A percentile compares a stretch with the other conserved stretches of the same genome.
These are phyloP conservation scores for Raddia distichophylla DNA, from an alignment of 176 grass and related monocot genomes.

Conservation along the genomic window DNA sequence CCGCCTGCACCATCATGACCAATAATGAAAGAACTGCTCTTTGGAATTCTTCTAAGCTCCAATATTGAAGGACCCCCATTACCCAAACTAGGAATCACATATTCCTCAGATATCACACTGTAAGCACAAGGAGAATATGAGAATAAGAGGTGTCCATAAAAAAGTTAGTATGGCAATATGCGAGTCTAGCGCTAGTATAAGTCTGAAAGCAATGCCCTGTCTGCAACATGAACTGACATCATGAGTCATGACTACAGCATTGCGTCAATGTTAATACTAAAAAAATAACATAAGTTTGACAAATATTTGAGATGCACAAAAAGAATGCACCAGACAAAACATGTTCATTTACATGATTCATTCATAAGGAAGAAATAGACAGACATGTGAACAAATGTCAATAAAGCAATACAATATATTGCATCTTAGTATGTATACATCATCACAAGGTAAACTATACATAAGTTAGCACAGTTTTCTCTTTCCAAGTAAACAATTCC, in stretches of 20 bases:
- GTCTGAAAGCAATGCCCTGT: slow-evolving; percentile 12
- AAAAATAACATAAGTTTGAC: not conserved
- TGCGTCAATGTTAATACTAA: slow-evolving; percentile 6
- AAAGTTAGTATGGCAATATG: slow-evolving; percentile 15
- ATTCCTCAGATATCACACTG: slow-evolving; percentile 70
- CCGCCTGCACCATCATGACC: slow-evolving; percentile 77
- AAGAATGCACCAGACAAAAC: slow-evolving; percentile 20
- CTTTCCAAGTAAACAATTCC: slow-evolving; percentile 9
- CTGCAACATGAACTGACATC: not conserved
- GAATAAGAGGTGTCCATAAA: not conserved
- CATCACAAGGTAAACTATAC: not conserved
- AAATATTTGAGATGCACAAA: slow-evolving; percentile 12
- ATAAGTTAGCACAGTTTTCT: not conserved
- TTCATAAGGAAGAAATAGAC: slow-evolving; percentile 20
- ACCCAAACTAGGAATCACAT: slow-evolving; percentile 60
- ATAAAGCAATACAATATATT: not conserved
- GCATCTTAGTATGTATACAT: not conserved
- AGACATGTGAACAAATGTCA: not conserved
- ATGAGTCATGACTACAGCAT: not conserved
- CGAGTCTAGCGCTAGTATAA: slow-evolving; percentile 21
- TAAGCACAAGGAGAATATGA: slow-evolving; percentile 36
- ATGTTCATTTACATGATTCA: slow-evolving; percentile 27
- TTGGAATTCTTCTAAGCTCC: slow-evolving; percentile 80
- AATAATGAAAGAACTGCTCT: slow-evolving; percentile 56
- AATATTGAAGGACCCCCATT: slow-evolving; percentile 52